Conservation (phyloP, 768 basidiomycete species). For the Amanita polypyramis region DNA sequence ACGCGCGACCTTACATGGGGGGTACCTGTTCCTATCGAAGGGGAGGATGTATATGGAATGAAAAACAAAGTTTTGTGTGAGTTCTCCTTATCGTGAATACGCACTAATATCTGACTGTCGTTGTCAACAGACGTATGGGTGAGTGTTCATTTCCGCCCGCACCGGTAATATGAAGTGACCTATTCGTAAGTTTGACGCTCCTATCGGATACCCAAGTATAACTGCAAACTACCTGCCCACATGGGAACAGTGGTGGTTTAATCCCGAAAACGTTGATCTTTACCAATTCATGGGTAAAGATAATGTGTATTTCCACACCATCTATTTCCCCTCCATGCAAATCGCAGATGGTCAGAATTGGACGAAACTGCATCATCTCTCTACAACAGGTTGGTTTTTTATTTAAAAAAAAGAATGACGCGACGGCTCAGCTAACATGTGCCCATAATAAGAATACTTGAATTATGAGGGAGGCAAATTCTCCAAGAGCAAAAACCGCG, state of each 20-base stretch:
- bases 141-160: slow-evolving; percentile 19
- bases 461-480: slow-evolving; percentile 99
- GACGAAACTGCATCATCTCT: slow-evolving; percentile 91
- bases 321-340: slow-evolving; percentile 87
- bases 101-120: neutral
- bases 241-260: slow-evolving; percentile 97
- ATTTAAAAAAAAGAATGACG: no score
- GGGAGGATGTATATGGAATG: slow-evolving; percentile 77
- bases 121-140: slow-evolving; percentile 80
- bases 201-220: slow-evolving; percentile 94
- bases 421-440: neutral
- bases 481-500: slow-evolving; percentile 93
- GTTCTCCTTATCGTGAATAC: slow-evolving; percentile 20
- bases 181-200: slow-evolving; percentile 78
- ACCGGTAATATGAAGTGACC: neutral
- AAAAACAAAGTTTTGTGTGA: slow-evolving; percentile 89
- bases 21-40: slow-evolving; percentile 78
- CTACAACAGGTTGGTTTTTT: slow-evolving; percentile 69
- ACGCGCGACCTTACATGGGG: slow-evolving; percentile 96
- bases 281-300: slow-evolving; percentile 99
- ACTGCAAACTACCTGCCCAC: slow-evolving; percentile 91
- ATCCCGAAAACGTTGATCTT: slow-evolving; percentile 77
- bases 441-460: slow-evolving; percentile 61
- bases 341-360: slow-evolving; percentile 85
- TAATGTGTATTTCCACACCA: slow-evolving; percentile 96